These are phyloP conservation scores for Usnea hakonensis DNA, from an alignment of 495 filamentous ascomycete species.

Conservation along the genomic window DNA sequence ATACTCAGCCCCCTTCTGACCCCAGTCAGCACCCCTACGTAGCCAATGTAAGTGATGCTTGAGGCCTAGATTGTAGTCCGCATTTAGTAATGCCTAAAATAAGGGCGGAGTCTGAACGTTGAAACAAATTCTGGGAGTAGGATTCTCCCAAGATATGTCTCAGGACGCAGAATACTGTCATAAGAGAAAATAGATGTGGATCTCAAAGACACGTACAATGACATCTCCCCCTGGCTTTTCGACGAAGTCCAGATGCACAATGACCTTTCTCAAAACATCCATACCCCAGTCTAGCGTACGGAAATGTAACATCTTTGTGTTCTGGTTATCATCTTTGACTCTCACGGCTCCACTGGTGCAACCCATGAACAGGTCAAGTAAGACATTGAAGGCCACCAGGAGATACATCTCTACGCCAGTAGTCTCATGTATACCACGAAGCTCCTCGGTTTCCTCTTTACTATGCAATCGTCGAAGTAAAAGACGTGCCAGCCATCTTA, in stretches of 20 bases:
- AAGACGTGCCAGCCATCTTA: conserved; percentile 36
- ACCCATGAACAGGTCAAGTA: conserved; percentile 58
- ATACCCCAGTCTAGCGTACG: conserved; percentile 63
- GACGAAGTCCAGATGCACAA: conserved; percentile 54
- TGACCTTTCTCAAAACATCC: conserved; percentile 47
- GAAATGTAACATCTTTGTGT: conserved; percentile 51
- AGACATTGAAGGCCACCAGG: conserved; percentile 52
- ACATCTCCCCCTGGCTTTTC: conserved; percentile 30
- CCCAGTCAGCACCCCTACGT: conserved; percentile 55
- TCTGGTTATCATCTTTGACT: conserved; percentile 22
- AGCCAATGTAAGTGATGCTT: conserved; percentile 55
- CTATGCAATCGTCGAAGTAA: conserved; percentile 44
- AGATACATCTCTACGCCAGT: conserved; percentile 51
- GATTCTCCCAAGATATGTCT: background rate
- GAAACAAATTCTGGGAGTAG: background rate
- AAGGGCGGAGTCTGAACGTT: background rate
- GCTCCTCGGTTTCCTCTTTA: conserved; percentile 52
- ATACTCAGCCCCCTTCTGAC: conserved; percentile 49
- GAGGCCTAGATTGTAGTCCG: conserved; percentile 30
- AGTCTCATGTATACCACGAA: conserved; percentile 47
- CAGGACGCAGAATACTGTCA: background rate
- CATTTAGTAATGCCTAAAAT: background rate
- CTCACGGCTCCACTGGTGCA: conserved; percentile 54
- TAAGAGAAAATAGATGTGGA: background rate
- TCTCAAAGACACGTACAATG: conserved; percentile 21